Conservation (phyloP, 2,329 filamentous ascomycete species). For the Phyllosticta citriasiana region DNA sequence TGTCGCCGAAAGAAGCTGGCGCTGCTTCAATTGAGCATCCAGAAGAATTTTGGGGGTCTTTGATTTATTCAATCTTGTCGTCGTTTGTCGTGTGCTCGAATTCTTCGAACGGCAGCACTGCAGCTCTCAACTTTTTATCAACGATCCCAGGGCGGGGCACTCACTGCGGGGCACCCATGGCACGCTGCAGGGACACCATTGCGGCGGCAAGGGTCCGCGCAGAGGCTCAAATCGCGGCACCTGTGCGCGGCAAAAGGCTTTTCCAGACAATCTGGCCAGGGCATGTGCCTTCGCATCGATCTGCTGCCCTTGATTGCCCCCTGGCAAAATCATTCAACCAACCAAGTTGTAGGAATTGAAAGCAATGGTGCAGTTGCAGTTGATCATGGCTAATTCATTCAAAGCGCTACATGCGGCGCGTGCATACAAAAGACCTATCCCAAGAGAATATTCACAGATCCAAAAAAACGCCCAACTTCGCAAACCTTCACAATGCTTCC, state of each 20-base stretch:
- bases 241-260: background rate
- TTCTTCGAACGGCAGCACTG: too few relatives aligned
- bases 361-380: background rate
- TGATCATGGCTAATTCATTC: background rate
- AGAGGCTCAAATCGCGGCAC: constrained; percentile 1
- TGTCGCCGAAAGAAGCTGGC: too few relatives aligned
- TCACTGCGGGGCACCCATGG: background rate
- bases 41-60: too few relatives aligned
- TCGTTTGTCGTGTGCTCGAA: too few relatives aligned
- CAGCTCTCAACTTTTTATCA: background rate
- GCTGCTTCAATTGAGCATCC: too few relatives aligned
- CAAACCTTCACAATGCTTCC: background rate
- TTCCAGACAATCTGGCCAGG: constrained; percentile 9
- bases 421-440: background rate
- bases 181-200: background rate
- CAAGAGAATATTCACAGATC: constrained; percentile 5
- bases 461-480: constrained; percentile 1
- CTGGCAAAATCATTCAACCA: background rate
- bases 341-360: background rate
- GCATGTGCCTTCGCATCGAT: background rate
- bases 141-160: background rate
- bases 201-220: background rate
- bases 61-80: too few relatives aligned
- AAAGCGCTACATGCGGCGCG: constrained; percentile 6
- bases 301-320: background rate